A percentile compares a stretch with the other conserved stretches of the same genome.
Evolutionary conservation across 495 filamentous ascomycete species (phyloP).

Genomic region (Trichoderma reesei): DNA sequence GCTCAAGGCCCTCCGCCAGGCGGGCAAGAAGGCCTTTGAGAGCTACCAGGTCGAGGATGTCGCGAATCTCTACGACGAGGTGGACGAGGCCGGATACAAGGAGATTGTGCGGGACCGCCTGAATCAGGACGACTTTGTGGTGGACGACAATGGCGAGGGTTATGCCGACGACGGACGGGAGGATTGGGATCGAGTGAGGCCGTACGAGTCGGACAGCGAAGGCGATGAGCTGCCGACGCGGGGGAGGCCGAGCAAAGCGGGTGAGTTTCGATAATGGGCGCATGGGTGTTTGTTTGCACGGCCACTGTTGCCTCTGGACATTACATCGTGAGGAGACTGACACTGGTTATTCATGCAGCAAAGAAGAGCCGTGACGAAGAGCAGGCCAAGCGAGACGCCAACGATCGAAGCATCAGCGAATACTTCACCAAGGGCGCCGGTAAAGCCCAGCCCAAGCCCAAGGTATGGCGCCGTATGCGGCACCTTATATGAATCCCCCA

Average conservation of each 20-base stretch:
- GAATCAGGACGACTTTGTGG: slow-evolving; percentile 93
- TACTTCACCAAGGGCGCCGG: slow-evolving; percentile 76
- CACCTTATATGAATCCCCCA: slow-evolving; percentile 6
- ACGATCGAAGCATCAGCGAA: slow-evolving; percentile 83
- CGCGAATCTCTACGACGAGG: slow-evolving; percentile 84
- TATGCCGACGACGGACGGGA: slow-evolving; percentile 97
- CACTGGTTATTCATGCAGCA: slow-evolving; percentile 31
- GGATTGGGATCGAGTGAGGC: slow-evolving; percentile 74
- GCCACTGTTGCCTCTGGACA: not conserved
- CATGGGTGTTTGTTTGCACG: not conserved
- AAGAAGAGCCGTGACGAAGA: slow-evolving; percentile 91
- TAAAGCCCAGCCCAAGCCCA: slow-evolving; percentile 62
- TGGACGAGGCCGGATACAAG: slow-evolving; percentile 95
- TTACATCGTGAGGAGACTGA: not conserved
- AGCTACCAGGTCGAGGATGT: slow-evolving; percentile 84
- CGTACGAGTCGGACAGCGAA: slow-evolving; percentile 63
- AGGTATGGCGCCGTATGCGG: slow-evolving; percentile 41
- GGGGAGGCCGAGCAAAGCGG: slow-evolving; percentile 41
- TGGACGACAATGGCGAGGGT: slow-evolving; percentile 86
- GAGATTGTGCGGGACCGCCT: slow-evolving; percentile 83
- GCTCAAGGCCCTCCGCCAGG: slow-evolving; percentile 70
- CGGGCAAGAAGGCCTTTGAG: slow-evolving; percentile 82
- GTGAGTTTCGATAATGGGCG: slow-evolving; percentile 23
- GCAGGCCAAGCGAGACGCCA: slow-evolving; percentile 70
- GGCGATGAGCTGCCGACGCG: slow-evolving; percentile 43